These are phyloP conservation scores for Hirsutella thompsonii DNA, from an alignment of 2,329 filamentous ascomycete species.

Conservation along the genomic window DNA sequence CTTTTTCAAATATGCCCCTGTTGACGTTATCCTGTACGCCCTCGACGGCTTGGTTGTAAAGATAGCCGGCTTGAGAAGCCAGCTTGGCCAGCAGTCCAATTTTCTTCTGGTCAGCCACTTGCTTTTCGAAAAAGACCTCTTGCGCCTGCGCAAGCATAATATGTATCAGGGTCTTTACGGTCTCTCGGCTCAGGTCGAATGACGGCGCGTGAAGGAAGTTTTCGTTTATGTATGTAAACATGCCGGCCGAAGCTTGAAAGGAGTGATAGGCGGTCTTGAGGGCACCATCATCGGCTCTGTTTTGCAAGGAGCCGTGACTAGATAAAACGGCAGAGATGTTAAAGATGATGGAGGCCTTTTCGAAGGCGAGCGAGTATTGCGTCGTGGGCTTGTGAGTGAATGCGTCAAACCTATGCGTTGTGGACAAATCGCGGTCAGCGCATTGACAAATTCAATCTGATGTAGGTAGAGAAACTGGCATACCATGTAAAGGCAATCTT, in stretches of 20 bases:
- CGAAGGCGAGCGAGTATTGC: constrained; percentile 92
- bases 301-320: constrained; percentile 87
- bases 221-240: constrained; percentile 99
- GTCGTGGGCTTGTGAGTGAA: constrained; percentile 97
- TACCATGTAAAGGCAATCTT: constrained; percentile 99
- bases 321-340: constrained; percentile 97
- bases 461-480: constrained; percentile 1
- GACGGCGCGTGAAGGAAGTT: constrained; percentile 97
- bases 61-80: constrained; percentile 75
- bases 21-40: constrained; percentile 86
- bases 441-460: background rate
- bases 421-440: constrained; percentile 4
- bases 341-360: constrained; percentile 98
- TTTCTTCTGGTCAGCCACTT: constrained; percentile 87
- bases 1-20: constrained; percentile 85
- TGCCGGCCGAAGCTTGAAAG: constrained; percentile 93
- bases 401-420: constrained; percentile 79
- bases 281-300: constrained; percentile 79
- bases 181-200: constrained; percentile 89
- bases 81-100: constrained; percentile 83
- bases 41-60: constrained; percentile 80
- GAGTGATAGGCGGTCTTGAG: constrained; percentile 96
- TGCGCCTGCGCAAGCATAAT: constrained; percentile 93
- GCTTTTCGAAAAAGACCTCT: constrained; percentile 95
- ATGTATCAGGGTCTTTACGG: constrained; percentile 85